Evolutionary conservation across 1,139 yeast genomes (phyloP), one percentile per base, ranked within the genome.

Genomic region (Geotrichum fermentans): DNA sequence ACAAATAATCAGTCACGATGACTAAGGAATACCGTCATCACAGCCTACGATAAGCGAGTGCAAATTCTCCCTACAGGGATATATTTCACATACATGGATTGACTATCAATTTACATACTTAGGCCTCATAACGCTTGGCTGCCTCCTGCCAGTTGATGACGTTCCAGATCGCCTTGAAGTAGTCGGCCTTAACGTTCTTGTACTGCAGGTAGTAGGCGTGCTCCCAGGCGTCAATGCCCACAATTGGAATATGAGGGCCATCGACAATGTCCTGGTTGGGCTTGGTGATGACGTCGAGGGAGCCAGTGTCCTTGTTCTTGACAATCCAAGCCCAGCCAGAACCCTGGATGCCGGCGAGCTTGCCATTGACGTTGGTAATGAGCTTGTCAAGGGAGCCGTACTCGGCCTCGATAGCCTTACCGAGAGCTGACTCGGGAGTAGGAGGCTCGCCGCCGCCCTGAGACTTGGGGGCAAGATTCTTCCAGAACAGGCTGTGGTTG

Each of bases 191-290:
- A 67, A 83, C 92, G 73, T 90, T 90, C 73, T 87, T 85, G 76
- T 90, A 90, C 72, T 90, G 97, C 72, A 90, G 77, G 78, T 90
- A 90, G 76, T 89, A 90, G 49, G 97, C 97, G 66, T 90, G 97
- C 72, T 90, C 97, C 97, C 97, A 90, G 55, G 97, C 97, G 65
- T 90, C 97, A 67, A 90, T 87, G 48, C 96, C 97, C 54, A 90
- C 78, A 68, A 90, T 74, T 45, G 97, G 96, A 50, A 80, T 76
- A 65, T 79, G 76, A 28, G 78, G 73, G 37, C 88, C 84, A 44
- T 84, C 76, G 35, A 86, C 88, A 37, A 95, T 85, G 71, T 90
- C 97, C 71, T 90, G 97, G 76, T 90, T 90, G 60, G 80, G 75
- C 60, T 90, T 86, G 65, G 90, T 87, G 55, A 88, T 85, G 52